Evolutionary conservation across 2,329 filamentous ascomycete species (phyloP).

Genomic region (Cladosporium sp.): DNA sequence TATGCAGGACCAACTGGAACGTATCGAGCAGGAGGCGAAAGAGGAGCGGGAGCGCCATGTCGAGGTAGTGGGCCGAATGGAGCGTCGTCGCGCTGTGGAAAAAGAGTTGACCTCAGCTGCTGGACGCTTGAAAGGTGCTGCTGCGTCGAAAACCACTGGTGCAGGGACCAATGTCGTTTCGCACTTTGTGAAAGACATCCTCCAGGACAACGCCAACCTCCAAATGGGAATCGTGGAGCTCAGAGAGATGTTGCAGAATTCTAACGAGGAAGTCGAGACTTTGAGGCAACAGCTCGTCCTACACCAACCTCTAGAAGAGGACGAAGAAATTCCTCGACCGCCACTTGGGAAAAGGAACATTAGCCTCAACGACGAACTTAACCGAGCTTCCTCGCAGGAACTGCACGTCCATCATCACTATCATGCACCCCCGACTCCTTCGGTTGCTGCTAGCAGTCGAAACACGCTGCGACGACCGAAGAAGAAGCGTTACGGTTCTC

Average conservation of each 20-base stretch:
- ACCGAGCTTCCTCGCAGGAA: slow-evolving; percentile 68
- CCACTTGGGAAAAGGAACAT: slow-evolving; percentile 41
- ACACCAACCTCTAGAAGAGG: slow-evolving; percentile 67
- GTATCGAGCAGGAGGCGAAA: slow-evolving; percentile 79
- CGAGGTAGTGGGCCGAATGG: slow-evolving; percentile 80
- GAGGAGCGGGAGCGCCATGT: slow-evolving; percentile 80
- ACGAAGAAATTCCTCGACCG: slow-evolving; percentile 36
- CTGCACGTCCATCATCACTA: slow-evolving; percentile 96
- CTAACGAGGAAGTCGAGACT: slow-evolving; percentile 89
- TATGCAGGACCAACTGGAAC: slow-evolving; percentile 84
- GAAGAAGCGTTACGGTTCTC: slow-evolving; percentile 67
- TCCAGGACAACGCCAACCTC: slow-evolving; percentile 92
- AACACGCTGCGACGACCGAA: slow-evolving; percentile 54
- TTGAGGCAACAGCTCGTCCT: slow-evolving; percentile 78
- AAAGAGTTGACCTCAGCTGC: slow-evolving; percentile 78
- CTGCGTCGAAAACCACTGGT: slow-evolving; percentile 65
- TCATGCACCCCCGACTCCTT: slow-evolving; percentile 58
- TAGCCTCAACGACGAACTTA: slow-evolving; percentile 69
- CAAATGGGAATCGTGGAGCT: slow-evolving; percentile 91
- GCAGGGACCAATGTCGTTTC: slow-evolving; percentile 74
- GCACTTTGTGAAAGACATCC: slow-evolving; percentile 91
- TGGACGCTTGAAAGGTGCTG: slow-evolving; percentile 77
- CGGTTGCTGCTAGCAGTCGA: slow-evolving; percentile 33
- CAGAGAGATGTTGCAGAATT: slow-evolving; percentile 84
- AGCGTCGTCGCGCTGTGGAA: slow-evolving; percentile 79